Percentiles rank a stretch among this genome's conserved stretches.
These are phyloP conservation scores for Parathielavia hyrcaniae DNA, from an alignment of 495 filamentous ascomycete species.

Conservation along the genomic window DNA sequence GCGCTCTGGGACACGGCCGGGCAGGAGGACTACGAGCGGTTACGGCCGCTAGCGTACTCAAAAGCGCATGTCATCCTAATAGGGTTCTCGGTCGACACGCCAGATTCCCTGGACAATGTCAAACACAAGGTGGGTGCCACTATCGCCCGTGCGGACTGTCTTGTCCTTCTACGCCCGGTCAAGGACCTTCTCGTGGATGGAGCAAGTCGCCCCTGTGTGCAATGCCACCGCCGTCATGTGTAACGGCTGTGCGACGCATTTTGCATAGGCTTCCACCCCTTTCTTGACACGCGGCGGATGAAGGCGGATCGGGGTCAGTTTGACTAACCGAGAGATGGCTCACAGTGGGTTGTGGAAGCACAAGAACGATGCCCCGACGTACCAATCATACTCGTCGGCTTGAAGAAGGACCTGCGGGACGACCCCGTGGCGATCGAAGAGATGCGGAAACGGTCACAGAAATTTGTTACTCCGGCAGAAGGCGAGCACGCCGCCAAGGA, in stretches of 20 bases:
- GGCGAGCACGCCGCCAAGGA: slow-evolving; percentile 74
- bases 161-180: not conserved
- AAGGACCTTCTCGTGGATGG: not conserved
- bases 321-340: slow-evolving; percentile 17
- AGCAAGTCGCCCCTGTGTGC: slow-evolving; percentile 7
- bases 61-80: slow-evolving; percentile 97
- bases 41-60: slow-evolving; percentile 92
- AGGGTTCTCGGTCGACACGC: slow-evolving; percentile 91
- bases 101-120: slow-evolving; percentile 96
- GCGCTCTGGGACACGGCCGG: slow-evolving; percentile 99
- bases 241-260: slow-evolving; percentile 13
- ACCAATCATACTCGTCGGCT: slow-evolving; percentile 90
- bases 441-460: slow-evolving; percentile 89
- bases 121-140: slow-evolving; percentile 76
- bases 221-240: slow-evolving; percentile 7
- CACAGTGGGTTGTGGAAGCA: slow-evolving; percentile 93
- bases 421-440: slow-evolving; percentile 92
- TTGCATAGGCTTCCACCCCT: slow-evolving; percentile 7
- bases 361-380: slow-evolving; percentile 89
- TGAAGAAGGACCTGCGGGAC: slow-evolving; percentile 97
- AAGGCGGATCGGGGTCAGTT: not conserved
- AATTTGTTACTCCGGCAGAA: slow-evolving; percentile 74
- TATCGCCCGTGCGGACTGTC: not conserved
- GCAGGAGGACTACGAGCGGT: slow-evolving; percentile 94
- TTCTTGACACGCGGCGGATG: slow-evolving; percentile 6